Evolutionary conservation across 2,329 filamentous ascomycete genomes (phyloP).

Genomic region (Helicocarpus griseus): DNA sequence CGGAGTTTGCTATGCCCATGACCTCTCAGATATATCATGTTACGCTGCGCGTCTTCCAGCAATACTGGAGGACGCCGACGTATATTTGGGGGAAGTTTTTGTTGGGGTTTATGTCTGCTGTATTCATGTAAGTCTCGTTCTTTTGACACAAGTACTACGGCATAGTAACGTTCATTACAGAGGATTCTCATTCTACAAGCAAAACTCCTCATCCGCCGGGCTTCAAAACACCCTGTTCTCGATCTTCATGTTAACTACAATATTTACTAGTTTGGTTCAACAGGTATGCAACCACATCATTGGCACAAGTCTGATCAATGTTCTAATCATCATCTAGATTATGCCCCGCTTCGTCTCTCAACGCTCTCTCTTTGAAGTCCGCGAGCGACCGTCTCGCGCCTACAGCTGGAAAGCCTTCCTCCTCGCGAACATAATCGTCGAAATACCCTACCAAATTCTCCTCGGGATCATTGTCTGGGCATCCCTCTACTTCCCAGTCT

Average conservation of each 20-base stretch:
- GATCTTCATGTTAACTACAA: conserved; percentile 64
- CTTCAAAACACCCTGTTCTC: conserved; percentile 80
- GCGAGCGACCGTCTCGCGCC: conserved; percentile 72
- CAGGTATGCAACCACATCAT: conserved; percentile 54
- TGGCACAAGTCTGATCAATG: conserved; percentile 23
- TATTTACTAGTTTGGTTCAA: conserved; percentile 47
- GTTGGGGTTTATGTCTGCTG: conserved; percentile 50
- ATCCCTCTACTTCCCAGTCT: conserved; percentile 76
- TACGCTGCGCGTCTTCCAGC: conserved; percentile 66
- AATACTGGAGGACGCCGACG: conserved; percentile 78
- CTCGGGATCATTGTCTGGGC: conserved; percentile 66
- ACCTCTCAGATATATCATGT: conserved; percentile 55
- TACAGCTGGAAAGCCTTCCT: conserved; percentile 84
- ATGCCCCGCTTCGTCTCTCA: conserved; percentile 83
- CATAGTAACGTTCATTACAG: conserved; percentile 54
- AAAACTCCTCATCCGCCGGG: conserved; percentile 62
- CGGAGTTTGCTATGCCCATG: conserved; percentile 72
- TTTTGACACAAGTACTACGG: conserved; percentile 33
- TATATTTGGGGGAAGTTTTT: conserved; percentile 74
- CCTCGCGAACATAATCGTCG: conserved; percentile 71
- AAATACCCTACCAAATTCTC: conserved; percentile 74
- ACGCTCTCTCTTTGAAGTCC: conserved; percentile 71
- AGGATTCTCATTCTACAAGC: conserved; percentile 69
- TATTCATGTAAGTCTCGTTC: conserved; percentile 52
- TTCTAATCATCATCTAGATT: conserved; percentile 15